These are phyloP conservation scores for Vigna unguiculata DNA, from an alignment of 306 rosid genomes.

Conservation along the genomic window DNA sequence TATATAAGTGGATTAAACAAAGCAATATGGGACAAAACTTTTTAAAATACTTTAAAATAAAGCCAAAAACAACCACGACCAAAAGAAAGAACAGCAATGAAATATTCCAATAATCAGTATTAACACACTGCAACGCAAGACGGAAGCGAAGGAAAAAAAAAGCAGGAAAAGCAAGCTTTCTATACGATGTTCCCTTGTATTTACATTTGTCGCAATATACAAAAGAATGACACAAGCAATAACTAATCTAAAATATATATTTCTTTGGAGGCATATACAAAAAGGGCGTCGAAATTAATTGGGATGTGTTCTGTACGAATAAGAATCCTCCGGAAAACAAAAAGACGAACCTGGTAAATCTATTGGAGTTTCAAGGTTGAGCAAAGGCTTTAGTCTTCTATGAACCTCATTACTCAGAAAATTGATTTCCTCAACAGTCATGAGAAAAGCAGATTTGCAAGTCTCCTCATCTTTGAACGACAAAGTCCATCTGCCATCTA, in stretches of 20 bases:
- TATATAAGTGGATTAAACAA: background rate
- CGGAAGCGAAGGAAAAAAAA: background rate
- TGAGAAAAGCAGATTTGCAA: constrained; percentile 74
- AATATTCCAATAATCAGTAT: background rate
- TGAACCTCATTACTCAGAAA: constrained; percentile 70
- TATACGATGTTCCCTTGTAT: constrained; percentile 54
- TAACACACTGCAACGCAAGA: background rate
- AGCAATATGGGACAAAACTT: background rate
- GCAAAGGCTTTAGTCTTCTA: constrained; percentile 80
- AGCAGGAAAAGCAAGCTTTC: constrained; percentile 37
- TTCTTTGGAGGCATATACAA: constrained; percentile 60
- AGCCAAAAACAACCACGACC: too few relatives aligned
- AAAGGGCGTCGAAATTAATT: constrained; percentile 56
- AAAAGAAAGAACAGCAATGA: background rate
- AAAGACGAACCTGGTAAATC: constrained; percentile 51
- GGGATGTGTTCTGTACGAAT: constrained; percentile 45
- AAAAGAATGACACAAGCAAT: constrained; percentile 68
- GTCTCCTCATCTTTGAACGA: constrained; percentile 86
- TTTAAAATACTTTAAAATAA: too few relatives aligned
- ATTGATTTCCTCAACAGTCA: constrained; percentile 70
- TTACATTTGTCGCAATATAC: constrained; percentile 59
- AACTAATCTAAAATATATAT: constrained; percentile 59
- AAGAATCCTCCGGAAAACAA: constrained; percentile 45
- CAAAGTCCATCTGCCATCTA: constrained; percentile 97
- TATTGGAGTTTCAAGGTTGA: constrained; percentile 58